Base-by-base conservation (phyloP, 768 basidiomycete genomes). In the Cyclocybe aegerita region DNA sequence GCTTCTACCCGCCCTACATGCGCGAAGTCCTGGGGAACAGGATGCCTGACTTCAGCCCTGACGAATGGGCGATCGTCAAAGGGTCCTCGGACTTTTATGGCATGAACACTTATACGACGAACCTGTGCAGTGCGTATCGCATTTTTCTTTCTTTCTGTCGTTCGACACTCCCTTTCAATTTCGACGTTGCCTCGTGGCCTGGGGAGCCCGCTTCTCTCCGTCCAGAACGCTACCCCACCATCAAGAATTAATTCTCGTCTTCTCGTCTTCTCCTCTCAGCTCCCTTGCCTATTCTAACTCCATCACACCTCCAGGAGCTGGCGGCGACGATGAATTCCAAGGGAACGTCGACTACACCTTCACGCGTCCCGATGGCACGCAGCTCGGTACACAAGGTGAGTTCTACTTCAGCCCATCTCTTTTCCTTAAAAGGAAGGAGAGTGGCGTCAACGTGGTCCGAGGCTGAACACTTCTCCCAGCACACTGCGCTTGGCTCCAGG, bases 71-170 rank as follows among this genome's bases (percentile, higher is more conserved):
- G 0, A 59, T 86, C 32, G 81, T 86, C 35, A 78, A 80, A 46
- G 81, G 79, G 39, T 86, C 82, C 2, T 83, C 83, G 1, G 85
- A 85, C 61, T 87, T 86, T 65, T 86, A 85, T 60, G 85, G 84
- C 31, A 80, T 86, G 78, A 86, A 86, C 64, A 84, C 85, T 0
- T 86, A 87, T 61, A 84, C 84, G 4, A 86, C 82, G 9, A 81
- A 83, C 56, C 72, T 86, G 41, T 77, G 75, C 64, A 72, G 83
- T 83, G 39, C 57, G 80, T 65, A 2, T 32, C 14, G 23, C 36
- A 16, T 11, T 50, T 12, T 14, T 11, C 35, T 29, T 39, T 29
- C 4, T 12, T 43, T 31, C 5, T 31, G 32, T 23, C 33, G 11
- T 31, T 12, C 9, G 16, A 38, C 51, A 16, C 15, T 9, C 15